Evolutionary conservation across 192 early-diverging fungal genomes (phyloP), one percentile per base, ranked within the genome.

Genomic region (Radiomyces spectabilis): DNA sequence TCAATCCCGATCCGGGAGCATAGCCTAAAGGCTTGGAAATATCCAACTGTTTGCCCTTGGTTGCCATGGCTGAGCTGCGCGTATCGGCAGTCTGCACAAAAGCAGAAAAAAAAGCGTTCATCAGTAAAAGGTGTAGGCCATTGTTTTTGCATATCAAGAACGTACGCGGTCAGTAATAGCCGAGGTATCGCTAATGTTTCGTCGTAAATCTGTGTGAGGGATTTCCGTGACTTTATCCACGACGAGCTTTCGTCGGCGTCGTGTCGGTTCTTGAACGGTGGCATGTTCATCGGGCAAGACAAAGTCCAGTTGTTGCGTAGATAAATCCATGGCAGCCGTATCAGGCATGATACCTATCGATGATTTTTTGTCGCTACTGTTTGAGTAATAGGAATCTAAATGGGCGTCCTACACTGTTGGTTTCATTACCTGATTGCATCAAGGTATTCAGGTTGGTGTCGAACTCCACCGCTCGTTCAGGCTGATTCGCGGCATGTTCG

Each of bases 191-290:
- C 68, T 40, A 25, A 85, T 72, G 55, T 75, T 71, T 15, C 60
- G 39, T 52, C 59, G 52, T 12, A 86, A 68, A 29, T 72, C 61
- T 6, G 74, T 65, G 40, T 76, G 66, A 16, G 81, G 57, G 46
- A 92, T 69, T 64, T 90, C 84, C 1, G 79, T 90, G n/a, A 75
- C 59, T 5, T 72, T 61, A 56, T 92, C 87, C 2, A 90, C 73
- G 26, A 84, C 57, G 1, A 86, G 52, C 47, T 72, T 83, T 34
- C 84, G 77, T 48, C 78, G 77, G 34, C 71, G 44, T 5, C 49
- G 58, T 19, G 47, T 48, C 38, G 27, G 13, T 26, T 47, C 33
- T 37, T 52, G 63, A 16, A 43, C 33, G 24, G 41, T 16, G 0
- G 60, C 24, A 18, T 52, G 33, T 2, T 57, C 39, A 13, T 34